A percentile compares a stretch with the other conserved stretches of the same genome.
Conservation (phyloP, 2,329 filamentous ascomycete genomes). For the Sporothrix euskadiensis region DNA sequence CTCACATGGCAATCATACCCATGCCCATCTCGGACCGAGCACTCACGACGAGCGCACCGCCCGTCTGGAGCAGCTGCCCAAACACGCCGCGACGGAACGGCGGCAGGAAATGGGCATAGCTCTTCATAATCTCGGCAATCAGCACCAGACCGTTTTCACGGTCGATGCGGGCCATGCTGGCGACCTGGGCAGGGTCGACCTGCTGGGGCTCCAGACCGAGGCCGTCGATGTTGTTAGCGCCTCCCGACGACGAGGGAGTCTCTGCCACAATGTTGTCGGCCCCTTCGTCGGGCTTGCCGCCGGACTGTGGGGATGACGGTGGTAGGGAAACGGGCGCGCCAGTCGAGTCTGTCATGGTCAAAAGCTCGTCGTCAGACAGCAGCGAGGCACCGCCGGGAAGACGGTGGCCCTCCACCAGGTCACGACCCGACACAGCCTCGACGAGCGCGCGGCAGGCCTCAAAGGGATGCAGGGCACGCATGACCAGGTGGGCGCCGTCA, state of each 20-base stretch:
- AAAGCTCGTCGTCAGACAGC: conserved; percentile 21
- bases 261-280: background rate
- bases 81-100: conserved; percentile 46
- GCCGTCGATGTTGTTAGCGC: conserved; percentile 35
- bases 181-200: conserved; percentile 46
- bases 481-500: conserved; percentile 51
- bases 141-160: conserved; percentile 63
- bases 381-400: conserved; percentile 22
- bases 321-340: conserved; percentile 12
- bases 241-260: background rate
- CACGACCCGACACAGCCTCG: conserved; percentile 52
- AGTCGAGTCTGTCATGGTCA: conserved; percentile 20
- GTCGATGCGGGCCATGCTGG: conserved; percentile 53
- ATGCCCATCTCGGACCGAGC: conserved; percentile 32
- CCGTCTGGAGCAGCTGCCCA: conserved; percentile 52
- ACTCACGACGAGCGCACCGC: conserved; percentile 47
- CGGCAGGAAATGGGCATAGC: conserved; percentile 45
- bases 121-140: conserved; percentile 55
- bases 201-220: conserved; percentile 51
- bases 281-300: background rate
- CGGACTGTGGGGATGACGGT: background rate
- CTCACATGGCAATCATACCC: background rate
- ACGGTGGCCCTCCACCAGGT: conserved; percentile 35
- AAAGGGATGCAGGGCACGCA: conserved; percentile 46
- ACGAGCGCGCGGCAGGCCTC: conserved; percentile 49